Percentiles rank a stretch among this genome's conserved stretches.
These are phyloP conservation scores for Sedum album DNA, from an alignment of 164 flowering plant species.

Conservation along the genomic window DNA sequence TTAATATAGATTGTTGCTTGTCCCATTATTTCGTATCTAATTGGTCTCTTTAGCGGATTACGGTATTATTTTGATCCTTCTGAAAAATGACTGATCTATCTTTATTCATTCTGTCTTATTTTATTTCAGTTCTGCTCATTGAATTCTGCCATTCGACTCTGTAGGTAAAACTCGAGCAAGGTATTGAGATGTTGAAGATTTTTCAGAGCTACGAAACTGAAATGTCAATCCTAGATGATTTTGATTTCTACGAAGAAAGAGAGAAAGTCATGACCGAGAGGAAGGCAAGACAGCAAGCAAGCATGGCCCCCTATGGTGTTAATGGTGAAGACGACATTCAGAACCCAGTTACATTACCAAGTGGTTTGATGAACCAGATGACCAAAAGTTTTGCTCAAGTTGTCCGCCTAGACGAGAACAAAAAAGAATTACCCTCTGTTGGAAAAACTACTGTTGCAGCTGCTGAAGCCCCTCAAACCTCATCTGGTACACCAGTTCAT, in stretches of 20 bases:
- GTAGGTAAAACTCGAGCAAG: conserved; percentile 76
- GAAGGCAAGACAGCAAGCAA: conserved; percentile 54
- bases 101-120: not conserved
- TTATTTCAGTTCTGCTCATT: not conserved
- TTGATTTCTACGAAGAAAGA: conserved; percentile 58
- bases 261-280: conserved; percentile 63
- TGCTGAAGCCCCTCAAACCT: not conserved
- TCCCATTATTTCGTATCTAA: too few species aligned
- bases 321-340: conserved; percentile 27
- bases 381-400: conserved; percentile 55
- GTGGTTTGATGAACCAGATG: conserved; percentile 41
- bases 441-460: conserved; percentile 23
- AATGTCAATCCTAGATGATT: conserved; percentile 66
- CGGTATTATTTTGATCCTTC: not conserved
- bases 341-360: conserved; percentile 23
- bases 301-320: conserved; percentile 23
- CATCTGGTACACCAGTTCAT: not conserved
- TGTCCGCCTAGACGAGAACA: conserved; percentile 45
- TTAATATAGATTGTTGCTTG: too few species aligned
- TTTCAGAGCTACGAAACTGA: conserved; percentile 54
- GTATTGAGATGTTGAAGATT: conserved; percentile 61
- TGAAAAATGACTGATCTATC: not conserved
- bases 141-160: not conserved
- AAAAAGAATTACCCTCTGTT: conserved; percentile 16
- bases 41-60: not conserved